Base-by-base conservation (phyloP, 2,329 filamentous ascomycete species). In the Aspergillus tamarii region DNA sequence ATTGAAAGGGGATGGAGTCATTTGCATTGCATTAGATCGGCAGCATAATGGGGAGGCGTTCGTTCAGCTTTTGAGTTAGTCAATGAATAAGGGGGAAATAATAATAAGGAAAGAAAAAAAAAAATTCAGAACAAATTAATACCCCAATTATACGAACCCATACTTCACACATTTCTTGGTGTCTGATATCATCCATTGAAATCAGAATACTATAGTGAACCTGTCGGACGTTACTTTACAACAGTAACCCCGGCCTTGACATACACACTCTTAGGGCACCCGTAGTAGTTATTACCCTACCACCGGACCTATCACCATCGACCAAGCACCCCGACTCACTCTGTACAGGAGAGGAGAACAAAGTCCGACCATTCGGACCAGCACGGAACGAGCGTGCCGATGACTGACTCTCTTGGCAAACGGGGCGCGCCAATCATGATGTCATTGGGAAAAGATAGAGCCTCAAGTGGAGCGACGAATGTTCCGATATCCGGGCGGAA, bases 341-440 rank as follows among this genome's bases (percentile, higher is more conserved):
- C 36, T 16, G 16, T 16, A 41, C 39, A n/a, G 16, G n/a, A 41
- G 39, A 9, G 39, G n/a, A 41, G 36, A 21, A 56, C 39, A 32
- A 32, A 28, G 21, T 26, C 45, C 45, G n/a, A 46, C 45, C n/a
- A 50, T 16, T 50, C 46, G 46, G 46, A 30, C 46, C 4, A 28
- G 46, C 32, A 26, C 50, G 34, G 56, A 52, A 46, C 48, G 23
- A 16, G 28, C 61, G 57, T 63, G 61, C 61, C 57, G 61, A 50
- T 21, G 41, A 52, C n/a, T 28, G 45, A 12, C 9, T 12, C 46
- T 53, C 58, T 61, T 61, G 62, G 59, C 59, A n/a, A 10, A 43
- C 34, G 12, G 50, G 46, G 50, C 57, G 14, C 19, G 26, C 26
- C 39, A 23, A 55, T 61, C 59, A 64, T 64, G 62, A 64, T 64